A percentile compares a stretch with the other conserved stretches of the same genome.
phyloP scores from a whole-genome alignment of 169 alveolate species.

The Condylostoma magnum region DNA sequence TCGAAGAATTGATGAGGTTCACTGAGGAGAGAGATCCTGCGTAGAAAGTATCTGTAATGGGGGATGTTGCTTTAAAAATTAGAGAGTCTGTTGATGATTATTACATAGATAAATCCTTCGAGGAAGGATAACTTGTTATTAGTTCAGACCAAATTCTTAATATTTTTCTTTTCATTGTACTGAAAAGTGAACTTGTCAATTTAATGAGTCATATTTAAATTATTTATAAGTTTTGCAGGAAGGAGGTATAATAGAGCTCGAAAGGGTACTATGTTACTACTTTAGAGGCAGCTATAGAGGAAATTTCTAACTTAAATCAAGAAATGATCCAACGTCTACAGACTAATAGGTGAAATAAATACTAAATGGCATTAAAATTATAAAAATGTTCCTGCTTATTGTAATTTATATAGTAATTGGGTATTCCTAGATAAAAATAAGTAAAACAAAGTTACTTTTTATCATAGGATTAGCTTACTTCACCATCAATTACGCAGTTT shows the following conservation, averaged over 20 bases:
- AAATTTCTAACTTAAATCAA: too few species aligned
- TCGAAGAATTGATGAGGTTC: not conserved
- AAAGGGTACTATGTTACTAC: slow-evolving; percentile 30
- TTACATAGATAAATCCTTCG: not conserved
- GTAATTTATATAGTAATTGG: too few species aligned
- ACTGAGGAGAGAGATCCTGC: not conserved
- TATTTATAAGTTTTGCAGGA: slow-evolving; percentile 26
- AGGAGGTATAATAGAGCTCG: slow-evolving; percentile 3
- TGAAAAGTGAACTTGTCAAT: not conserved
- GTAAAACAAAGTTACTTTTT: too few species aligned
- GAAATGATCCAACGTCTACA: too few species aligned
- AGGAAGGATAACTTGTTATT: not conserved
- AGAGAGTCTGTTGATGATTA: slow-evolving; percentile 29
- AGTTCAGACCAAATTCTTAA: slow-evolving; percentile 22
- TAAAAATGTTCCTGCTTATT: too few species aligned
- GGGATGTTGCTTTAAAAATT: not conserved
- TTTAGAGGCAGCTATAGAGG: slow-evolving; percentile 23
- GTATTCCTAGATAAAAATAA: too few species aligned
- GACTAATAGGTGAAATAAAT: too few species aligned
- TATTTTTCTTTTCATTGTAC: slow-evolving; percentile 17
- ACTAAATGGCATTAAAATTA: too few species aligned
- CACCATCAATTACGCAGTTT: too few species aligned
- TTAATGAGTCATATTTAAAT: slow-evolving; percentile 12
- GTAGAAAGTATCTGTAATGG: not conserved
- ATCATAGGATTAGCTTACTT: too few species aligned